Conservation (phyloP, 1,284 basidiomycete species). For the Cryptococcus depauperatus region DNA sequence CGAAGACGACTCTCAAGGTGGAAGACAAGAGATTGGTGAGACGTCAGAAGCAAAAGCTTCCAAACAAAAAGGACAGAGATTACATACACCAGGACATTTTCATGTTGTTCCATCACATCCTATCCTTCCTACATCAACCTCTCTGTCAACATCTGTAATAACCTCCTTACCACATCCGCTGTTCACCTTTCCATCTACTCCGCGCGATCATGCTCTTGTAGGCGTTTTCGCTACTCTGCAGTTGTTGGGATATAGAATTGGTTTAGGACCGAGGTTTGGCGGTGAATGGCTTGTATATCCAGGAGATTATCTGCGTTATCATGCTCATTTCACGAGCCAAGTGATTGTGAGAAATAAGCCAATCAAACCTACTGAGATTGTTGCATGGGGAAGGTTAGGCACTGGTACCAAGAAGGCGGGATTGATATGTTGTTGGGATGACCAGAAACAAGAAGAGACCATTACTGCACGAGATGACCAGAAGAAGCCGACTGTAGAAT, state of each 20-base stretch:
- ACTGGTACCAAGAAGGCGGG: slow-evolving; percentile 98
- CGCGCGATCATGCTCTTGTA: slow-evolving; percentile 28
- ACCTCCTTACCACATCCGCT: slow-evolving; percentile 24
- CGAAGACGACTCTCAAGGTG: neutral
- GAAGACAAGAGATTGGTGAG: neutral
- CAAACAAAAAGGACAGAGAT: neutral
- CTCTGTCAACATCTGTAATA: slow-evolving; percentile 10
- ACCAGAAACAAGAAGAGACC: slow-evolving; percentile 29
- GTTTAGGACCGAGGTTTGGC: slow-evolving; percentile 64
- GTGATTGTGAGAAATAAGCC: slow-evolving; percentile 58
- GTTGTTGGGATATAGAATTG: slow-evolving; percentile 47
- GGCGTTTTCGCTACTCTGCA: slow-evolving; percentile 29
- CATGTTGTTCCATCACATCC: slow-evolving; percentile 23
- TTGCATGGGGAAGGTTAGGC: slow-evolving; percentile 88
- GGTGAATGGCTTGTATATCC: slow-evolving; percentile 95
- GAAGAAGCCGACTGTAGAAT: slow-evolving; percentile 54
- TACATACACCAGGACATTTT: slow-evolving; percentile 16
- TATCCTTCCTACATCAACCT: slow-evolving; percentile 5
- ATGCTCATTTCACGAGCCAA: slow-evolving; percentile 88
- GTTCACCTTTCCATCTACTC: slow-evolving; percentile 24
- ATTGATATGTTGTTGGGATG: slow-evolving; percentile 79
- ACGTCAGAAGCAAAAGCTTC: neutral
- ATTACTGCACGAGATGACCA: slow-evolving; percentile 4
- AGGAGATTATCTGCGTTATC: slow-evolving; percentile 90
- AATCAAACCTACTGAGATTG: slow-evolving; percentile 78